Conservation (phyloP, 78 protist species). For the Dictyostelium firmibasis region DNA sequence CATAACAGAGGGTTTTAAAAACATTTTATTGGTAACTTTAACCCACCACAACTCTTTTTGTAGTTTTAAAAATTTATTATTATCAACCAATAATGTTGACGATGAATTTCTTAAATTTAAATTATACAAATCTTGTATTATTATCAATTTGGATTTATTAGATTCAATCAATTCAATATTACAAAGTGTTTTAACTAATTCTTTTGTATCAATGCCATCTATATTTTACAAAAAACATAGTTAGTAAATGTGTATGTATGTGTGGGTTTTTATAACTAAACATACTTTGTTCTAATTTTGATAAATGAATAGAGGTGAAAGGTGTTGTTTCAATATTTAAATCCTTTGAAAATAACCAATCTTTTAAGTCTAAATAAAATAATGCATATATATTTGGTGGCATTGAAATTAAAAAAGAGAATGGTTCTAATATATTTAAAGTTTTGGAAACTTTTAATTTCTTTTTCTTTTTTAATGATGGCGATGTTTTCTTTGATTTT, state of each 20-base stretch:
- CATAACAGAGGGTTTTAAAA: slow-evolving; percentile 1
- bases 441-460: slow-evolving; percentile 18
- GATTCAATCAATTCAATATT: background rate
- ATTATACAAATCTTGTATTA: background rate
- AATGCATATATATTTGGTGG: slow-evolving; percentile 13
- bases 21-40: slow-evolving; percentile 13
- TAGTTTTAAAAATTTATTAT: slow-evolving; percentile 17
- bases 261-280: background rate
- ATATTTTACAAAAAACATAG: too few relatives aligned
- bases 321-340: background rate
- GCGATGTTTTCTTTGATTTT: background rate
- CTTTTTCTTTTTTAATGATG: slow-evolving; percentile 31
- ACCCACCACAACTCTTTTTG: slow-evolving; percentile 75
- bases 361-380: slow-evolving; percentile 40
- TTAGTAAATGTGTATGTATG: background rate
- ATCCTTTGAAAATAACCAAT: background rate
- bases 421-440: slow-evolving; percentile 30
- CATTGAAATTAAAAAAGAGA: slow-evolving; percentile 11
- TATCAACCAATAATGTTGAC: background rate
- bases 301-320: background rate
- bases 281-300: slow-evolving; percentile 7
- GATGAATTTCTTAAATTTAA: background rate
- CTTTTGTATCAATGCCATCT: background rate
- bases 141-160: background rate
- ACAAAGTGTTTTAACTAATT: background rate